These are phyloP conservation scores for Ilyonectria robusta DNA, from an alignment of 2,329 filamentous ascomycete genomes.

Conservation along the genomic window DNA sequence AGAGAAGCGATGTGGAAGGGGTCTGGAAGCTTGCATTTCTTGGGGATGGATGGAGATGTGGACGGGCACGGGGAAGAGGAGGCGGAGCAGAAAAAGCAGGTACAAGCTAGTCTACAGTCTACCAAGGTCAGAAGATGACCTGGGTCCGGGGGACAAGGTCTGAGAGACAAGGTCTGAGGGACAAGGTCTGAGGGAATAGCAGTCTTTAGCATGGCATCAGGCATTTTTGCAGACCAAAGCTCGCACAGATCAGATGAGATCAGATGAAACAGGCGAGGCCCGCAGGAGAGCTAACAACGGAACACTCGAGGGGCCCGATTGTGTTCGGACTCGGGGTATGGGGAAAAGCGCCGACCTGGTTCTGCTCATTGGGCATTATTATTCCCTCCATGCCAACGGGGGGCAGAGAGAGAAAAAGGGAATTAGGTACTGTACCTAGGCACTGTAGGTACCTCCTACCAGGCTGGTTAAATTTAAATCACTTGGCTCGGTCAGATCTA, in stretches of 20 bases:
- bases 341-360: slow-evolving; percentile 12
- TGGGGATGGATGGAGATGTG: slow-evolving; percentile 24
- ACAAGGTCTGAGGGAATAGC: neutral
- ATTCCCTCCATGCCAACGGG: neutral
- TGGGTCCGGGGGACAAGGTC: slow-evolving; percentile 6
- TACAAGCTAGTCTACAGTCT: slow-evolving; percentile 8
- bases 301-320: slow-evolving; percentile 2
- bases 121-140: neutral
- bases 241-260: slow-evolving; percentile 41
- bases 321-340: slow-evolving; percentile 7
- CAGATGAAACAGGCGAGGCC: slow-evolving; percentile 36
- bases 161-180: neutral
- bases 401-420: too few species aligned
- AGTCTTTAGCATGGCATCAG: slow-evolving; percentile 11
- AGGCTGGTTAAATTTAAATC: slow-evolving; percentile 12
- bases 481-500: slow-evolving; percentile 29
- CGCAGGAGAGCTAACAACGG: slow-evolving; percentile 12
- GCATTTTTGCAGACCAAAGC: slow-evolving; percentile 1
- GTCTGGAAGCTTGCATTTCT: slow-evolving; percentile 39
- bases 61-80: slow-evolving; percentile 21
- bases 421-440: neutral
- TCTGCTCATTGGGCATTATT: neutral
- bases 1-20: slow-evolving; percentile 34
- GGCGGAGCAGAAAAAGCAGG: slow-evolving; percentile 26
- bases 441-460: neutral